Evolutionary conservation across 163 green algal genomes (phyloP), one percentile per base, ranked within the genome.

Genomic region (Trebouxia gelatinosa): DNA sequence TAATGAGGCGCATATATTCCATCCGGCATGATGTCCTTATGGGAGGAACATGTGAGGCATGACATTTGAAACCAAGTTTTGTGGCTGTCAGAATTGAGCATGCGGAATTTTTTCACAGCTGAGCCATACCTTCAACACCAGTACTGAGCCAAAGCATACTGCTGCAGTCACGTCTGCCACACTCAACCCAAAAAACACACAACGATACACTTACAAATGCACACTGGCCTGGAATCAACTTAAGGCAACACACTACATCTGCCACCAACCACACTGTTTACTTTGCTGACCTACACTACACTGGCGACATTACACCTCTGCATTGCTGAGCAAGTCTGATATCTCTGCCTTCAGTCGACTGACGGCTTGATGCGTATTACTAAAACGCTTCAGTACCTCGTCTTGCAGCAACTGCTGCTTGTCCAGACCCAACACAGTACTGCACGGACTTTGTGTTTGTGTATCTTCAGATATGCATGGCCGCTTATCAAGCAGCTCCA

Each of bases 381-480:
- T 61, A 37, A 87, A 59, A 31, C 74, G 74, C 21, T 38, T 51
- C 38, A 90, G 75, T 46, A 87, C 78, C 26, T 88, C 84, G 13
- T 72, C 39, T 35, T 74, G 65, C 75, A 95, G 84, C 54, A 95
- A 77, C 17, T 81, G 31, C 21, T 89, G 78, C 80, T 93, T 94
- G 77, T 84, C 61, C 35, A 89, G 58, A 1, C 83, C 88, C 70
- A 93, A 70, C 50, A 92, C 62, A 0, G 1, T 71, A 0, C 57
- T 16, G 9, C 6, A 35, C 19, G 50, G 11, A 26, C 29, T n/a
- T 7, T 21, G 54, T 23, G 50, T 7, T 28, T 29, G 26, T 7
- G 28, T 19, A 58, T 58, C 48, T n/a, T 39, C 19, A 31, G 32
- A 50, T 75, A 74, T 0, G 31, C 48, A 65, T 77, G 83, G 78